A percentile compares a stretch with the other conserved stretches of the same genome.
Evolutionary conservation across 1,284 basidiomycete genomes (phyloP).

Genomic region (Tylopilus sp.): DNA sequence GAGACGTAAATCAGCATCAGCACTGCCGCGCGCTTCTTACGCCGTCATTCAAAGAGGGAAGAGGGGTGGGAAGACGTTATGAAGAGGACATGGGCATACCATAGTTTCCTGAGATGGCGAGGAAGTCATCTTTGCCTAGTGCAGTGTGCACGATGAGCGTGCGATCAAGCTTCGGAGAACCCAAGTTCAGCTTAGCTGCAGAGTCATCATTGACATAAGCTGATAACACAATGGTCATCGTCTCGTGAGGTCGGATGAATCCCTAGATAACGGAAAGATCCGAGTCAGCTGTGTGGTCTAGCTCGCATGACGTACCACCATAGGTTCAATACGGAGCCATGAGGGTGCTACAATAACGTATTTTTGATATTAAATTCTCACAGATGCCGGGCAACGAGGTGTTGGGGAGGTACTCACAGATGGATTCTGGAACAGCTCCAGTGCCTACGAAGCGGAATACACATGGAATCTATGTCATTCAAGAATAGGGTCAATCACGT

Average conservation of each 20-base stretch:
- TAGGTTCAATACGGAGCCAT: constrained; percentile 70
- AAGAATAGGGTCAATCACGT: constrained; percentile 1
- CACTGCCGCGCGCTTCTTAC: constrained; percentile 11
- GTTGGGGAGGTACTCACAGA: constrained; percentile 56
- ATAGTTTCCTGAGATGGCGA: constrained; percentile 71
- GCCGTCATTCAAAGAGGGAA: background rate
- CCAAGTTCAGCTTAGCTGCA: constrained; percentile 65
- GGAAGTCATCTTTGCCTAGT: constrained; percentile 78
- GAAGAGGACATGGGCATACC: constrained; percentile 55
- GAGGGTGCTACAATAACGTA: constrained; percentile 59
- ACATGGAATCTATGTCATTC: constrained; percentile 65
- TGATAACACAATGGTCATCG: constrained; percentile 57
- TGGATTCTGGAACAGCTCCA: constrained; percentile 48
- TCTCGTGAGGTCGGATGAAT: constrained; percentile 68
- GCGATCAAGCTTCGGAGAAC: constrained; percentile 56
- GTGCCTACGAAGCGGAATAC: constrained; percentile 72
- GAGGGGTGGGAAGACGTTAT: background rate
- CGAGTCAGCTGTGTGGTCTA: background rate
- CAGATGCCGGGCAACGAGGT: constrained; percentile 2
- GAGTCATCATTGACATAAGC: constrained; percentile 58
- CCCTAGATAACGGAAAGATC: constrained; percentile 55
- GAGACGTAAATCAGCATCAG: constrained; percentile 19
- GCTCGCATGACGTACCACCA: constrained; percentile 54
- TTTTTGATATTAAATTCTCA: constrained; percentile 6
- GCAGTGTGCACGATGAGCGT: constrained; percentile 77